These are phyloP conservation scores for Exsudoporus frostii DNA, from an alignment of 768 basidiomycete genomes.

Conservation along the genomic window DNA sequence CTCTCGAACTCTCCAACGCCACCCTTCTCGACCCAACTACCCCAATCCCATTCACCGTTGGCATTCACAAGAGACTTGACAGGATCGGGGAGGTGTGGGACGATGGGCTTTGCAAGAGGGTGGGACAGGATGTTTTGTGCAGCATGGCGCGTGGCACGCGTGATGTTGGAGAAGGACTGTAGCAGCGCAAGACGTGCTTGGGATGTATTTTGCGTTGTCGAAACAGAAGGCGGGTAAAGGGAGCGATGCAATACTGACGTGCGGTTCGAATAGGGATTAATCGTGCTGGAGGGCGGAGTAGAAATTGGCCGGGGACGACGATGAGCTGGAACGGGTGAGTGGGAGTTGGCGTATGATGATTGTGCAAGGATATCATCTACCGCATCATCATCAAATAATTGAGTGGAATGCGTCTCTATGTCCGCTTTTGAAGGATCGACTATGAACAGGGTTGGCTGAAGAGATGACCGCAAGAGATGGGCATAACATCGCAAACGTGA, in stretches of 20 bases:
- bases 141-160: conserved; percentile 86
- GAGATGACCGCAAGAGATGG: conserved; percentile 77
- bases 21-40: conserved; percentile 89
- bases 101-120: conserved; percentile 91
- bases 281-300: conserved; percentile 29
- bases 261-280: conserved; percentile 60
- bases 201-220: conserved; percentile 52
- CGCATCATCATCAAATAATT: conserved; percentile 80
- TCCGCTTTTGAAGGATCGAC: conserved; percentile 93
- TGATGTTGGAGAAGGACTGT: conserved; percentile 94
- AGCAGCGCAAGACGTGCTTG: conserved; percentile 80
- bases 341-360: conserved; percentile 71
- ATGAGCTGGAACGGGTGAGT: conserved; percentile 82
- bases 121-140: conserved; percentile 95
- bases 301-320: conserved; percentile 69
- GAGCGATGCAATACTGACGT: conserved; percentile 82
- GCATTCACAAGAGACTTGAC: conserved; percentile 87
- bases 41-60: conserved; percentile 90
- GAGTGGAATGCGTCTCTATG: conserved; percentile 85
- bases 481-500: conserved; percentile 72
- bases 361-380: conserved; percentile 84
- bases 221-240: conserved; percentile 51
- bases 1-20: conserved; percentile 96
- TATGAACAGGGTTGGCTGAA: conserved; percentile 84
- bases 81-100: conserved; percentile 94